These are phyloP conservation scores for Carex pumila DNA, from an alignment of 176 grass and related monocot species.

Conservation along the genomic window DNA sequence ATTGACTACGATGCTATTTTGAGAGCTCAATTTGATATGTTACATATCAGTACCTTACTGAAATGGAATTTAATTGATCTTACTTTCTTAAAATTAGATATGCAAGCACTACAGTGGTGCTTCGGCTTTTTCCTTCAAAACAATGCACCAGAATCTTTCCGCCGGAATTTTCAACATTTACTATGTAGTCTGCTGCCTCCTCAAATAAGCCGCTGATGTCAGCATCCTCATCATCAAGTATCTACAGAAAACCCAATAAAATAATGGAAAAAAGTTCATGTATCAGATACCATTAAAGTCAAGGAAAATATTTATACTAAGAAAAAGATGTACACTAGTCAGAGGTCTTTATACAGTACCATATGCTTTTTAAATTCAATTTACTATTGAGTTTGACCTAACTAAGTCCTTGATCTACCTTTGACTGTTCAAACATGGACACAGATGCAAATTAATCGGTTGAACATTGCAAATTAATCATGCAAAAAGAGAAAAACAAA, in stretches of 20 bases:
- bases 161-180: conserved; percentile 34
- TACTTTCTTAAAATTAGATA: conserved; percentile 90
- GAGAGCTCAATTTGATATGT: too few relatives aligned
- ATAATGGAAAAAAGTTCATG: not conserved
- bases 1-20: too few relatives aligned
- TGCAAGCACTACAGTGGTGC: conserved; percentile 74
- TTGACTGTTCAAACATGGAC: not conserved
- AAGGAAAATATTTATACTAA: not conserved
- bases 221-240: conserved; percentile 89
- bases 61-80: not conserved
- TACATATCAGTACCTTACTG: too few relatives aligned
- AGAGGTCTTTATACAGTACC: too few relatives aligned
- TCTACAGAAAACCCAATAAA: conserved; percentile 29
- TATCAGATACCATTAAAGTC: not conserved
- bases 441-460: not conserved
- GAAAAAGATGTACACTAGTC: not conserved
- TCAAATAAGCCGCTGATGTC: conserved; percentile 82
- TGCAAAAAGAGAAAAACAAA: conserved; percentile 21
- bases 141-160: conserved; percentile 92
- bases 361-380: not conserved
- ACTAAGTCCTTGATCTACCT: not conserved
- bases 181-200: conserved; percentile 69
- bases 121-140: conserved; percentile 96
- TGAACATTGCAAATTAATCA: not conserved
- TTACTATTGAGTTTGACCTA: not conserved